Base-by-base conservation (phyloP, 306 rosid genomes). In the Gastrolobium villosum region DNA sequence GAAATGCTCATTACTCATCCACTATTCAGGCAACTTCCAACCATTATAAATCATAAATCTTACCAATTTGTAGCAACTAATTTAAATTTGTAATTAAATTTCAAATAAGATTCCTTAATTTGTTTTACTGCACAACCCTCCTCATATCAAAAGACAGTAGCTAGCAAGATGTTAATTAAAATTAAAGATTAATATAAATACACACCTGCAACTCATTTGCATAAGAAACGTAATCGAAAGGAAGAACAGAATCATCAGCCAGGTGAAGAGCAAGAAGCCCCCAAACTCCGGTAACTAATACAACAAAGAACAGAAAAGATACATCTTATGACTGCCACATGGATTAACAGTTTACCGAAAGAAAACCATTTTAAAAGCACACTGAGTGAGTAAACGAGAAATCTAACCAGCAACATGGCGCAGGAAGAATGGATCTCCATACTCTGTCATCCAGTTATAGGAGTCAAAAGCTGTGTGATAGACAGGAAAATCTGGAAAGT, bases 401-500 rank as follows among this genome's bases (percentile, higher is more conserved):
- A 74, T 76, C 88, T 79, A 50, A 94, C 99, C 90, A 35, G 99
- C 88, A 59, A 87, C 94, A 79, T 94, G 99, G 20, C 95, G 97
- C 54, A 80, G 91, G 86, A 94, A 94, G 75, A 83, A 87, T 74
- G 99, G 99, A 81, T 94, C 99, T 80, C 95, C 99, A 77, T 89
- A 78, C 45, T 82, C 83, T 67, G 68, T 85, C 99, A 94, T 94
- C 99, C 99, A 94, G 70, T 88, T 86, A 81, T 88, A 94, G 39
- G 97, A 87, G 80, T 94, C 99, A 13, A 88, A 94, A 62, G 97
- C 97, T 54, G 98, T 94, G 86, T 94, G 99, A 72, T 94, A 94
- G 59, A 90, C 97, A 10, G 99, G 96, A 88, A 94, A 92, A 86
- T 92, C 99, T 94, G 61, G 10, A 34, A 26, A 76, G 35, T 7